Percentiles rank a stretch among this genome's conserved stretches.
Evolutionary conservation across 129 eudicot species (phyloP).

Genomic region (Glebionis coronaria): DNA sequence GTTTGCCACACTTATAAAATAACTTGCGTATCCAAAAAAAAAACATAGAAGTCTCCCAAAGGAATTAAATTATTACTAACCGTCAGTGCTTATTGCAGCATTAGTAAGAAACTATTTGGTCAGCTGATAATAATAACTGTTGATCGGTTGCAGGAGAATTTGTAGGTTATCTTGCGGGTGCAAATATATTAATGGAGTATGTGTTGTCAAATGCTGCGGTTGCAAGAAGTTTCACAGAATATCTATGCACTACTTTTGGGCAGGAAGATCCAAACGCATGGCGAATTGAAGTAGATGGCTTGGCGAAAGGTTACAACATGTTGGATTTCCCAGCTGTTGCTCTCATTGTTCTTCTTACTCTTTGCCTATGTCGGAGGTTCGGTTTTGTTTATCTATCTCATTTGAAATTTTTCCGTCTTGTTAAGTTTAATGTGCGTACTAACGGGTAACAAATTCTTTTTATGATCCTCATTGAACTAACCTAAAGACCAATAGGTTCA

Average conservation of each 20-base stretch:
- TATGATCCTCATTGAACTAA: conserved; percentile 6
- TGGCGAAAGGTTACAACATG: conserved; percentile 69
- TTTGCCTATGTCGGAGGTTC: conserved; percentile 66
- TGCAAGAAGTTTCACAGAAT: conserved; percentile 81
- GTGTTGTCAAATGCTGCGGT: conserved; percentile 81
- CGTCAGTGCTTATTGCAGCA: background rate
- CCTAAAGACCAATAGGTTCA: conserved; percentile 11
- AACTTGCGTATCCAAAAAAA: background rate
- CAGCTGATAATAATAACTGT: background rate
- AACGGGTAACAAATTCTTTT: too few species aligned
- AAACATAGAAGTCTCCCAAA: background rate
- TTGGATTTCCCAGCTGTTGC: conserved; percentile 84
- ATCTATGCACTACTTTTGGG: conserved; percentile 60
- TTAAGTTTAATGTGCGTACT: conserved; percentile 1
- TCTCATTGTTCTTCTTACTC: conserved; percentile 60
- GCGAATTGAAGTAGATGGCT: conserved; percentile 65
- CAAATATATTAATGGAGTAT: conserved; percentile 76
- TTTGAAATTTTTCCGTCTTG: background rate
- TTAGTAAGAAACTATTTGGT: background rate
- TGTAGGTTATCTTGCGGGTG: conserved; percentile 77
- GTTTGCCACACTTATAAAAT: background rate
- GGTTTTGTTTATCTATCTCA: background rate
- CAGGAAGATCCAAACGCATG: conserved; percentile 55
- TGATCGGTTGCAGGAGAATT: conserved; percentile 68
- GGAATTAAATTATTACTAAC: conserved; percentile 1